Evolutionary conservation across 805 yeast genomes (phyloP).

Genomic region (Yamadazyma ubonensis): DNA sequence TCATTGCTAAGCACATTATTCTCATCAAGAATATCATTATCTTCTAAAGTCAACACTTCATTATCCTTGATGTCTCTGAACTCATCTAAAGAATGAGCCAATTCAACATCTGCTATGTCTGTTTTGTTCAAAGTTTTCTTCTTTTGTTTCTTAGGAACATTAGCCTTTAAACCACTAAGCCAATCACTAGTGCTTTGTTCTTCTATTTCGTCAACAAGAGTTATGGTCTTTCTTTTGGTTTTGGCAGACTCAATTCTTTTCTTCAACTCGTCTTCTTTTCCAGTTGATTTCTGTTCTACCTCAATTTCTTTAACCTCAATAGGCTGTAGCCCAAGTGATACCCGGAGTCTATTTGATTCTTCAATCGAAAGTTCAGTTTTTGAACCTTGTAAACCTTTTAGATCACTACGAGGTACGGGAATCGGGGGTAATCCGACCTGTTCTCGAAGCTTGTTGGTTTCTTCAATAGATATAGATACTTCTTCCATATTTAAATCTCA

Average conservation of each 20-base stretch:
- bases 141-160: not conserved
- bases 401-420: constrained; percentile 1
- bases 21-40: constrained; percentile 37
- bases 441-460: constrained; percentile 42
- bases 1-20: constrained; percentile 41
- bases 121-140: not conserved
- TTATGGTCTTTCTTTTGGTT: constrained; percentile 18
- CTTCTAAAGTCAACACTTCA: constrained; percentile 58
- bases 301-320: constrained; percentile 26
- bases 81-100: constrained; percentile 48
- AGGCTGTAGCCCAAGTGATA: constrained; percentile 53
- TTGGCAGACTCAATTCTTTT: constrained; percentile 20
- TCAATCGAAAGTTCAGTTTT: constrained; percentile 35
- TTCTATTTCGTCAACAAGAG: constrained; percentile 27
- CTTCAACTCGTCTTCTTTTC: constrained; percentile 8
- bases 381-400: too few relatives aligned
- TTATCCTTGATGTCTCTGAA: constrained; percentile 37
- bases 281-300: not conserved
- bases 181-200: constrained; percentile 39
- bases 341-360: constrained; percentile 56
- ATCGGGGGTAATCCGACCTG: constrained; percentile 40
- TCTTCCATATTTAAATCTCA: constrained; percentile 17
- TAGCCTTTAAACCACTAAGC: constrained; percentile 33
- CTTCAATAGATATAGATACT: constrained; percentile 36
- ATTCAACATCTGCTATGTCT: constrained; percentile 21